Conservation (phyloP, 2,329 filamentous ascomycete genomes). For the Thelonectria blattea region DNA sequence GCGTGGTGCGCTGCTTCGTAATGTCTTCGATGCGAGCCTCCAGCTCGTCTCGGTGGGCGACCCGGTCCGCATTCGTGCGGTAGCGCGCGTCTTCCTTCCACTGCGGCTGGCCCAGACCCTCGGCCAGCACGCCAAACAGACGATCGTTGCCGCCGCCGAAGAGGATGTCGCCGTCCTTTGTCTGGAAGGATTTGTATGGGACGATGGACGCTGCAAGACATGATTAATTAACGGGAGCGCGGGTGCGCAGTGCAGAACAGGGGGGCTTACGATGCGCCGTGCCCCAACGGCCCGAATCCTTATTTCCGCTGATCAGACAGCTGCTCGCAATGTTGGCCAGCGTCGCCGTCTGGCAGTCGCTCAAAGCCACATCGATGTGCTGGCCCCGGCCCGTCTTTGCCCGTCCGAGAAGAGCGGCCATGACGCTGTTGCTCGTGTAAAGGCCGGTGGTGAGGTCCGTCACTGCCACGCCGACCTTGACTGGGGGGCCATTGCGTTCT, state of each 20-base stretch:
- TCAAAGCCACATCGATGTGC: constrained; percentile 89
- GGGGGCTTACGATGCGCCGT: constrained; percentile 81
- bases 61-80: constrained; percentile 65
- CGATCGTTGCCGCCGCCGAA: constrained; percentile 76
- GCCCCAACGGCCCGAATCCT: constrained; percentile 90
- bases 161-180: constrained; percentile 72
- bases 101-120: constrained; percentile 62
- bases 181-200: constrained; percentile 86
- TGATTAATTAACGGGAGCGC: constrained; percentile 11
- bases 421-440: constrained; percentile 93
- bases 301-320: constrained; percentile 84
- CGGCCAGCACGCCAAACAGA: constrained; percentile 69
- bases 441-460: constrained; percentile 94
- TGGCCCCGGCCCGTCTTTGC: constrained; percentile 80
- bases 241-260: background rate
- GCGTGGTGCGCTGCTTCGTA: constrained; percentile 78
- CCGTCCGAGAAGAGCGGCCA: constrained; percentile 86
- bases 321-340: constrained; percentile 95
- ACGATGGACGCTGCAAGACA: constrained; percentile 81
- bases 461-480: constrained; percentile 97
- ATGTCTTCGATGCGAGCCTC: constrained; percentile 80
- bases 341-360: constrained; percentile 94
- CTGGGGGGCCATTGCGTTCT: constrained; percentile 82
- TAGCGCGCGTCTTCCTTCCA: constrained; percentile 67
- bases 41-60: constrained; percentile 75